These are phyloP conservation scores for Epichloe amarillans DNA, from an alignment of 2,329 filamentous ascomycete genomes.

Conservation along the genomic window DNA sequence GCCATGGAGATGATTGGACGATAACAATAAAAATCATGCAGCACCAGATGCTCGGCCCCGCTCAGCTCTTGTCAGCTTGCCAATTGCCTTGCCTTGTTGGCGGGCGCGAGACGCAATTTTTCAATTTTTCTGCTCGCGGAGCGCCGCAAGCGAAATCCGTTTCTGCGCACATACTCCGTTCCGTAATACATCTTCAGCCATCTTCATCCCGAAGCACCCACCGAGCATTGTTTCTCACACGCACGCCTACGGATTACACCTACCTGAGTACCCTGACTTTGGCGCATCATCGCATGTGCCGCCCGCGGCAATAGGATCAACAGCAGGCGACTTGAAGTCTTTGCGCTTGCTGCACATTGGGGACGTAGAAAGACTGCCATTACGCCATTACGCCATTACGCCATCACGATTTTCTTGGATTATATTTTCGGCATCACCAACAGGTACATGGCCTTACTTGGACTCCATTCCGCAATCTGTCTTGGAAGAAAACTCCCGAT, in stretches of 20 bases:
- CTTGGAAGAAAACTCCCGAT: too few species aligned
- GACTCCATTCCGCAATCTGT: too few species aligned
- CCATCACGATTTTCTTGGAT: background rate
- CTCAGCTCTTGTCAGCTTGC: background rate
- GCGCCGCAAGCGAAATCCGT: background rate
- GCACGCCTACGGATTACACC: too few species aligned
- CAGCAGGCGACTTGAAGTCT: conserved; percentile 53
- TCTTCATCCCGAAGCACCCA: background rate
- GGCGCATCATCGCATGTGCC: conserved; percentile 27
- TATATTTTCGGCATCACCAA: background rate
- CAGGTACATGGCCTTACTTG: too few species aligned
- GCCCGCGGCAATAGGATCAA: conserved; percentile 24
- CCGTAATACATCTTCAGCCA: background rate
- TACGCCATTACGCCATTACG: background rate
- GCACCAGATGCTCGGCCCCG: background rate
- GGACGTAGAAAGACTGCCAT: conserved; percentile 43
- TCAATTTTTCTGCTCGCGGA: background rate
- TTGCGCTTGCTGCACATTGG: conserved; percentile 46
- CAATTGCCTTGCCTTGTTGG: too few species aligned
- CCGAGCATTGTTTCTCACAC: background rate
- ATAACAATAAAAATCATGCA: too few species aligned
- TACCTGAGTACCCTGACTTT: background rate
- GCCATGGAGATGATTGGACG: too few species aligned
- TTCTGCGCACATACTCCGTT: background rate
- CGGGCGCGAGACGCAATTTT: too few species aligned